Evolutionary conservation across 164 flowering plant genomes (phyloP).

Genomic region (Nymphaea thermarum): DNA sequence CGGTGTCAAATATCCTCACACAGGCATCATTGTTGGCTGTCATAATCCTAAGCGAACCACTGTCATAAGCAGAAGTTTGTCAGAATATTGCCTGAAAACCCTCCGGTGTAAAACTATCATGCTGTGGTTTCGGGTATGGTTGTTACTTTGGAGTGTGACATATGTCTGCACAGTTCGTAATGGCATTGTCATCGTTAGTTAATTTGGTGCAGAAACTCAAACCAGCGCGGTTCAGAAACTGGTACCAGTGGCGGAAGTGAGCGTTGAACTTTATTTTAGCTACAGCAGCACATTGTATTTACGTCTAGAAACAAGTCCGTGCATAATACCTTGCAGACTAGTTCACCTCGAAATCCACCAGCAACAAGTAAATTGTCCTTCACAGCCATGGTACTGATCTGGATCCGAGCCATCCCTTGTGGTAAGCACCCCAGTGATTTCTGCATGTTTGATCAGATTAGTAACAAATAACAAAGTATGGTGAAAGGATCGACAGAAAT

Average conservation of each 20-base stretch:
- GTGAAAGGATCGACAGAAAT: not conserved
- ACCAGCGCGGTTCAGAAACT: slow-evolving; percentile 57
- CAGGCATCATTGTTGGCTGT: slow-evolving; percentile 77
- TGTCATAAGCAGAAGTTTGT: slow-evolving; percentile 13
- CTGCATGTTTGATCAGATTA: slow-evolving; percentile 15
- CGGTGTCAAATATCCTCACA: slow-evolving; percentile 60
- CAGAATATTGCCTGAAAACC: too few relatives aligned
- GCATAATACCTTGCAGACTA: slow-evolving; percentile 71
- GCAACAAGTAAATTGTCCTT: slow-evolving; percentile 70
- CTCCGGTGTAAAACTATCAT: too few relatives aligned
- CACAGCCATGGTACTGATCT: slow-evolving; percentile 79
- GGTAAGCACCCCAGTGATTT: slow-evolving; percentile 33
- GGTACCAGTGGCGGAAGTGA: not conserved
- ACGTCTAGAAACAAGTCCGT: not conserved
- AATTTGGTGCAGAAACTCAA: slow-evolving; percentile 67
- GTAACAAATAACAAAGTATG: not conserved
- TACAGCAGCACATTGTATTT: not conserved
- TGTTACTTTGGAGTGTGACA: slow-evolving; percentile 36
- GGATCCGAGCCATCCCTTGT: slow-evolving; percentile 65
- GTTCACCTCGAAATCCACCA: slow-evolving; percentile 97
- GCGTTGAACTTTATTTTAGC: too few relatives aligned
- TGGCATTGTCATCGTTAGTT: slow-evolving; percentile 64
- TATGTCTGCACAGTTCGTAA: slow-evolving; percentile 79
- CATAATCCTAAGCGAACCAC: slow-evolving; percentile 56
- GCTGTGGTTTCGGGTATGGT: not conserved